A percentile compares a stretch with the other conserved stretches of the same genome.
These are phyloP conservation scores for Aspergillus egyptiacus DNA, from an alignment of 495 filamentous ascomycete species.

Conservation along the genomic window DNA sequence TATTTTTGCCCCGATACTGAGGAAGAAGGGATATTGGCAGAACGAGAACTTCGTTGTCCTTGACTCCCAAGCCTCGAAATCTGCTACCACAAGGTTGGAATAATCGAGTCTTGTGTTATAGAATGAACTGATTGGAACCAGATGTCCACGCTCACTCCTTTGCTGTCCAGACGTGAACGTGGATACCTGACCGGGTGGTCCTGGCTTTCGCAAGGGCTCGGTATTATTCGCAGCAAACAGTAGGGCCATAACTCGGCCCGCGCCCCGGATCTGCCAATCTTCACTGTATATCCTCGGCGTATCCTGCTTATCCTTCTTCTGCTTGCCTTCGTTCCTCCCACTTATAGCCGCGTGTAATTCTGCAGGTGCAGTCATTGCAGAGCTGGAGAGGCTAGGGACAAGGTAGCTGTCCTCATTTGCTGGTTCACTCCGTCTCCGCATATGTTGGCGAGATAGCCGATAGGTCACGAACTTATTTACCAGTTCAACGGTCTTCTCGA, in stretches of 20 bases:
- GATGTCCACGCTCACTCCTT: conserved; percentile 50
- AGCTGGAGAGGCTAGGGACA: conserved; percentile 62
- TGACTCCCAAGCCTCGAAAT: conserved; percentile 87
- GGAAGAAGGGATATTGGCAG: conserved; percentile 90
- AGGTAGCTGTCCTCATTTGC: conserved; percentile 55
- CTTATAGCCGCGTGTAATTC: conserved; percentile 79
- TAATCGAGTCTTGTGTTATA: conserved; percentile 86
- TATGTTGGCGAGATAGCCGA: conserved; percentile 67
- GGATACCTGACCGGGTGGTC: conserved; percentile 11
- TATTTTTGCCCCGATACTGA: conserved; percentile 92
- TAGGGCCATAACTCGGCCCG: conserved; percentile 73
- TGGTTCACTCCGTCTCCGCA: conserved; percentile 54
- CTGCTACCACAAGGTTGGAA: conserved; percentile 67
- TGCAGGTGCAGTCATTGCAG: conserved; percentile 54
- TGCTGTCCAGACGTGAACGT: conserved; percentile 31
- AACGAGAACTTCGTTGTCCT: conserved; percentile 73
- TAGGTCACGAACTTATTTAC: conserved; percentile 78
- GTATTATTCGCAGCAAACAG: conserved; percentile 79
- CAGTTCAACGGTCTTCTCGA: conserved; percentile 69
- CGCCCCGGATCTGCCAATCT: conserved; percentile 88
- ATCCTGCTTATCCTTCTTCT: conserved; percentile 34
- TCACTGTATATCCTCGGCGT: conserved; percentile 64
- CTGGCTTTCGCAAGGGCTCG: conserved; percentile 30
- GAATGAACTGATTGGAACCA: conserved; percentile 75
- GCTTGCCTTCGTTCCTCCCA: conserved; percentile 45